Conservation (phyloP, 139 green algal species). For the Astrephomene gubernaculifera region DNA sequence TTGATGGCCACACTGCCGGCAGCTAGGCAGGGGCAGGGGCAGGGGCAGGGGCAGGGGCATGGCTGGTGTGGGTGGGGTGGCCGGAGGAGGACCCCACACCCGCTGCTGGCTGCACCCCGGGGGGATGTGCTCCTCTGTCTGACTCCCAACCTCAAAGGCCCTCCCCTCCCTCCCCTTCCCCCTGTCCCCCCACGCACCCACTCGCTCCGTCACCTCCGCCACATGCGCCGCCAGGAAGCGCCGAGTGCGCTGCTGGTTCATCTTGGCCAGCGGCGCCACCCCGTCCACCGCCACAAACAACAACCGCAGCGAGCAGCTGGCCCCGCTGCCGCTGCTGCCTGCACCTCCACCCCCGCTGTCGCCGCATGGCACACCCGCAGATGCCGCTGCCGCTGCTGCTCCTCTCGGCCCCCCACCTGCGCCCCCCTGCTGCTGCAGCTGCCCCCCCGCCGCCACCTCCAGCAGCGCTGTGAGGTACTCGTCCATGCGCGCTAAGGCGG, state of each 20-base stretch:
- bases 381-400: not conserved
- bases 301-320: conserved; percentile 29
- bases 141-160: conserved; percentile 36
- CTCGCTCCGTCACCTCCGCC: conserved; percentile 61
- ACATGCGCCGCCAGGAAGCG: conserved; percentile 89
- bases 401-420: too few relatives aligned
- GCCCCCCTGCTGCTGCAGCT: not conserved
- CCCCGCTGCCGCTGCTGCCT: too few relatives aligned
- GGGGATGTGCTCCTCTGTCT: not conserved
- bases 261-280: conserved; percentile 91
- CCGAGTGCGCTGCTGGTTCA: conserved; percentile 91
- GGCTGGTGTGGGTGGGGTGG: too few relatives aligned
- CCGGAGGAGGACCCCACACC: too few relatives aligned
- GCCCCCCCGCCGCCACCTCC: conserved; percentile 41
- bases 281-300: conserved; percentile 77
- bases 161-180: conserved; percentile 31
- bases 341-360: too few relatives aligned
- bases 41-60: too few relatives aligned
- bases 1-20: too few relatives aligned
- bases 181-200: conserved; percentile 61
- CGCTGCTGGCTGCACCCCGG: too few relatives aligned
- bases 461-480: conserved; percentile 87
- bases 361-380: too few relatives aligned
- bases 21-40: too few relatives aligned
- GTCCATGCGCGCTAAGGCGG: conserved; percentile 62